Conservation (phyloP, 1,284 basidiomycete genomes). For the Inonotus hispidus region DNA sequence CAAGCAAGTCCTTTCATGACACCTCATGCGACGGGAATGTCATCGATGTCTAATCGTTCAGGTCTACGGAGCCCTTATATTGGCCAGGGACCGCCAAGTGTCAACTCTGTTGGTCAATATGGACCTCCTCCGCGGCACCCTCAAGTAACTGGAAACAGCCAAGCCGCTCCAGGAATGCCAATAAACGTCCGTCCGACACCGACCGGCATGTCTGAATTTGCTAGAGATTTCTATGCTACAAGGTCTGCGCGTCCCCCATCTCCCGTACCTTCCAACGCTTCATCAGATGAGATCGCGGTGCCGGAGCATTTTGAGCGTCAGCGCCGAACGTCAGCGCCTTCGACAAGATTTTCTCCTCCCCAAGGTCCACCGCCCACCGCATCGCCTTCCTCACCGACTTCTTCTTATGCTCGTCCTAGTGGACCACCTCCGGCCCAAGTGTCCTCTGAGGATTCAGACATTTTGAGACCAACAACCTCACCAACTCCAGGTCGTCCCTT, state of each 20-base stretch:
- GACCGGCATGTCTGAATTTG: constrained; percentile 44
- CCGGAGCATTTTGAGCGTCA: constrained; percentile 12
- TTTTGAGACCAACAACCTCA: constrained; percentile 53
- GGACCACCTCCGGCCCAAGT: constrained; percentile 25
- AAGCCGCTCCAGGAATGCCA: neutral
- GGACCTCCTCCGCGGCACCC: constrained; percentile 22
- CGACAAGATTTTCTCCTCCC: constrained; percentile 22
- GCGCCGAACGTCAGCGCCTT: neutral
- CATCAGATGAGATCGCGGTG: neutral
- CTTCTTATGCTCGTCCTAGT: constrained; percentile 26
- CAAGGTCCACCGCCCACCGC: constrained; percentile 20
- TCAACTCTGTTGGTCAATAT: neutral
- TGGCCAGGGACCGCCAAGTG: neutral
- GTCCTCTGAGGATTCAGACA: constrained; percentile 31
- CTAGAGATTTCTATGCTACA: constrained; percentile 49
- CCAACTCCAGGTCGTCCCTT: constrained; percentile 64
- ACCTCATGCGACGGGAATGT: constrained; percentile 13
- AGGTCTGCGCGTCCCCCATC: constrained; percentile 4
- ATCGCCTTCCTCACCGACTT: neutral
- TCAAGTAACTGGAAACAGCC: constrained; percentile 15
- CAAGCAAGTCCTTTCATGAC: neutral
- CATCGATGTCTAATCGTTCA: constrained; percentile 1
- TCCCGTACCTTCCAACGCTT: constrained; percentile 4
- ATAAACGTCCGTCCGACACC: constrained; percentile 20
- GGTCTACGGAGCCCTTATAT: constrained; percentile 10